Evolutionary conservation across 176 grass and related monocot genomes (phyloP), one percentile per base, ranked within the genome.

Genomic region (Panicum miliaceum): DNA sequence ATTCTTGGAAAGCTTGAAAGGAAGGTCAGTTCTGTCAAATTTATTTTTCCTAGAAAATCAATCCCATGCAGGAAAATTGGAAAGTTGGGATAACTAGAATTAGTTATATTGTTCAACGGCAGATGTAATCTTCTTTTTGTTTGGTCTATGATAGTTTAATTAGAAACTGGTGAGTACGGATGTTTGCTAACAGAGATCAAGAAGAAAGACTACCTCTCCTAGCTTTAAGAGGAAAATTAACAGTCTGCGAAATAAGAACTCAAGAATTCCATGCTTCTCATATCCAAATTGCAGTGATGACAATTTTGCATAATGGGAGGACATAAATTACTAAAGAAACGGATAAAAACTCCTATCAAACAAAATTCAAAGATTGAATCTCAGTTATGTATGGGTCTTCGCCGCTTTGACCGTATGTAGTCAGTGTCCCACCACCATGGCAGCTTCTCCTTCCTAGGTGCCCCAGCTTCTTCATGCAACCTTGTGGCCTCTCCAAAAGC

Each of bases 351-450:
- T 32, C 5, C 45, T 56, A 25, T 4, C n/a, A 58, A 63, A 26
- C 7, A 72, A 57, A 45, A 45, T 69, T 42, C 67, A 87, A 85
- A 52, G 87, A 67, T 43, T 64, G n/a, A 46, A 48, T 77, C 50
- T 76, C 73, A 79, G 73, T 94, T 91, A 81, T 92, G 90, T 73
- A 80, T 94, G 0, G 89, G 87, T 40, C 77, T 84, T 68, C 87
- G 47, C 27, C 78, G 48, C 26, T 64, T 82, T 2, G 86, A 85
- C 22, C 66, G 77, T 15, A 78, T 72, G 65, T 94, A 94, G 87
- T 94, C 89, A 45, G 62, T 81, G 23, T 85, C 86, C 77, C 57
- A 87, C 92, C 84, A 94, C 86, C 76, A 87, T 64, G 86, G 83
- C 58, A 79, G 56, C 43, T 50, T 88, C 34, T 62, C 81, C 35